phyloP scores from a whole-genome alignment of 352 stramenopile species.

The Pseudoperonospora humuli region DNA sequence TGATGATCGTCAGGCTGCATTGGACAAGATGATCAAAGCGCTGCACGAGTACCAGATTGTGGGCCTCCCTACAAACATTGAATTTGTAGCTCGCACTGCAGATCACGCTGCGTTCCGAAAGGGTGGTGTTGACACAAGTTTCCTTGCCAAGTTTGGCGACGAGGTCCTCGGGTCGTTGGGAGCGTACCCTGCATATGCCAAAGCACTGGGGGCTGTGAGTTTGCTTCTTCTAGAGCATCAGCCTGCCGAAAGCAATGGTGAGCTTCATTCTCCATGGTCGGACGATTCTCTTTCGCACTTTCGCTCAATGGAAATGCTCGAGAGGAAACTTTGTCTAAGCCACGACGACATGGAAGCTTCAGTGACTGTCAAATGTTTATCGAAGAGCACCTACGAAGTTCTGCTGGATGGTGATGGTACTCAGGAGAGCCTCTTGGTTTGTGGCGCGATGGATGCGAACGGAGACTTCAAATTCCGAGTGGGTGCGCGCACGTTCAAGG shows the following conservation, averaged over 20 bases:
- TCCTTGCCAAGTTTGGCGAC: slow-evolving; percentile 87
- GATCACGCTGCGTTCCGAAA: slow-evolving; percentile 84
- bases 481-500: slow-evolving; percentile 52
- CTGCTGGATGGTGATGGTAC: slow-evolving; percentile 18
- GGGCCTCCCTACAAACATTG: slow-evolving; percentile 91
- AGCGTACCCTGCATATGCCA: slow-evolving; percentile 46
- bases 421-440: slow-evolving; percentile 21
- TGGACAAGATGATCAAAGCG: slow-evolving; percentile 76
- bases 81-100: slow-evolving; percentile 89
- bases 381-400: slow-evolving; percentile 37
- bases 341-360: slow-evolving; percentile 35
- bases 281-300: slow-evolving; percentile 46
- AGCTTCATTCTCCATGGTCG: slow-evolving; percentile 54
- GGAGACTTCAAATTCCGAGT: slow-evolving; percentile 69
- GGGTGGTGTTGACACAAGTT: slow-evolving; percentile 89
- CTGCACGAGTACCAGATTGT: slow-evolving; percentile 90
- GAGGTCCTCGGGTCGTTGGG: slow-evolving; percentile 64
- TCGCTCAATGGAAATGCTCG: slow-evolving; percentile 46
- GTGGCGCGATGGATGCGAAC: slow-evolving; percentile 24
- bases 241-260: slow-evolving; percentile 30
- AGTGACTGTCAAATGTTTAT: slow-evolving; percentile 36
- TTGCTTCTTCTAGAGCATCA: slow-evolving; percentile 66
- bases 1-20: slow-evolving; percentile 67
- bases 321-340: slow-evolving; percentile 41
- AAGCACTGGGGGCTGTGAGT: slow-evolving; percentile 65